Evolutionary conservation across 495 filamentous ascomycete species (phyloP).

Genomic region (Penicillium malachiteum): DNA sequence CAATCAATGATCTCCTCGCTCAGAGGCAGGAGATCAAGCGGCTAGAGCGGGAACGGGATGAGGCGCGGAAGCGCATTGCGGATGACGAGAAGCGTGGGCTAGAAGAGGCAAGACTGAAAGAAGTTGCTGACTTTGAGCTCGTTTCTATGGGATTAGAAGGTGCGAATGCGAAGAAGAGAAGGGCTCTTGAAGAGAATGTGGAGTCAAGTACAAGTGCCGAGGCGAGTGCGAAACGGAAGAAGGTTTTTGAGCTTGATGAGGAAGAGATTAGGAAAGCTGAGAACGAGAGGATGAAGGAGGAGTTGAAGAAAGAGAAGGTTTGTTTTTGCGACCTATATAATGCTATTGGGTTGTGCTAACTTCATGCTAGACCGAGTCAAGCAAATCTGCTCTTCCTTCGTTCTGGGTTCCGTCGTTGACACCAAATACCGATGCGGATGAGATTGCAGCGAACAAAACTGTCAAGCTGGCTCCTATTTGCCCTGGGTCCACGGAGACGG

Average conservation of each 20-base stretch:
- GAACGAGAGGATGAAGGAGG: slow-evolving; percentile 62
- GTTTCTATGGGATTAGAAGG: slow-evolving; percentile 44
- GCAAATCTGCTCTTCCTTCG: slow-evolving; percentile 75
- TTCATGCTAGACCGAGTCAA: slow-evolving; percentile 39
- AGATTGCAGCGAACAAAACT: slow-evolving; percentile 54
- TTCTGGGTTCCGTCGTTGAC: slow-evolving; percentile 94
- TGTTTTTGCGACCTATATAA: slow-evolving; percentile 1
- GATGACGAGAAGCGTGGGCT: slow-evolving; percentile 42
- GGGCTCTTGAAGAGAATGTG: slow-evolving; percentile 17
- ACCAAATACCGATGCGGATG: slow-evolving; percentile 55
- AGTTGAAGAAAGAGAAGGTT: slow-evolving; percentile 75
- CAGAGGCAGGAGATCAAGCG: slow-evolving; percentile 94
- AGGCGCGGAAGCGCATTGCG: slow-evolving; percentile 38
- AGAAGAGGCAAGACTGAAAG: slow-evolving; percentile 33
- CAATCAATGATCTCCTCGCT: slow-evolving; percentile 82
- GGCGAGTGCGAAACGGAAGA: slow-evolving; percentile 54
- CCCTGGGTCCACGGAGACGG: slow-evolving; percentile 68
- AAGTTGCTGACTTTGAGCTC: slow-evolving; percentile 41
- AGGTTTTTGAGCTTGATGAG: slow-evolving; percentile 73
- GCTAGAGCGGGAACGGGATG: slow-evolving; percentile 64
- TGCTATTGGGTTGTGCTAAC: too few species aligned
- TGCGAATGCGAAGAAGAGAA: slow-evolving; percentile 1
- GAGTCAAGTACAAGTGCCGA: slow-evolving; percentile 4
- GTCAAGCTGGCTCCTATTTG: slow-evolving; percentile 74
- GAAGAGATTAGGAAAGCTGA: slow-evolving; percentile 76